These are phyloP conservation scores for Myxozyma monticola DNA, from an alignment of 805 yeast genomes.

Conservation along the genomic window DNA sequence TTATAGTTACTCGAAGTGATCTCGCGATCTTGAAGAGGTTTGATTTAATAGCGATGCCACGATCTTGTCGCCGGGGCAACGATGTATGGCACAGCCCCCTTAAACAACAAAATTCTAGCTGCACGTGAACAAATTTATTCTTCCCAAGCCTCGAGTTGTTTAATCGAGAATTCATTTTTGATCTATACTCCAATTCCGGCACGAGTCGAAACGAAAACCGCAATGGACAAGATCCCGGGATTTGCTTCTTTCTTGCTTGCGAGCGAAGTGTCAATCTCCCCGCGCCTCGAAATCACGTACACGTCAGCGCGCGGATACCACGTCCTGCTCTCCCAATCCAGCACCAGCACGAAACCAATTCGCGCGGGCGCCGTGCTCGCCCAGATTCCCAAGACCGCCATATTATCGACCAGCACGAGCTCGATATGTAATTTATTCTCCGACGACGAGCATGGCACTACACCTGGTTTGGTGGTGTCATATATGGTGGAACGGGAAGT, in stretches of 20 bases:
- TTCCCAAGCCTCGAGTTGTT: no score
- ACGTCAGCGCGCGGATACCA: slow-evolving; percentile 18
- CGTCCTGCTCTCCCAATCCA: slow-evolving; percentile 10
- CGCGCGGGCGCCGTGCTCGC: slow-evolving; percentile 32
- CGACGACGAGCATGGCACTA: slow-evolving; percentile 52
- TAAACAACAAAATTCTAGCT: no score
- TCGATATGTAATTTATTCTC: slow-evolving; percentile 64
- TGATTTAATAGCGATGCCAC: no score
- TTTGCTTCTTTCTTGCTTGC: slow-evolving; percentile 9
- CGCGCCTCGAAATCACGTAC: slow-evolving; percentile 7
- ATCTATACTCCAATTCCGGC: no score
- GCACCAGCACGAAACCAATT: slow-evolving; percentile 33
- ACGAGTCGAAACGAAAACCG: no score
- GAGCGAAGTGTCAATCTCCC: slow-evolving; percentile 16
- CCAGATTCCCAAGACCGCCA: slow-evolving; percentile 38
- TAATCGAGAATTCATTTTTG: no score
- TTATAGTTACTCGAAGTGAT: no score
- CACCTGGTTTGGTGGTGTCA: slow-evolving; percentile 64
- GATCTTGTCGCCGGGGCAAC: no score
- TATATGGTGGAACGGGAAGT: slow-evolving; percentile 68
- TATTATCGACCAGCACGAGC: slow-evolving; percentile 42
- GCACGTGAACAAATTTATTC: no score
- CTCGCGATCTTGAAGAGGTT: no score
- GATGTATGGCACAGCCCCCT: no score
- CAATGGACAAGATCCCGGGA: slow-evolving; percentile 13